These are phyloP conservation scores for Aspergillus puulaauensis DNA, from an alignment of 2,329 filamentous ascomycete species.

Conservation along the genomic window DNA sequence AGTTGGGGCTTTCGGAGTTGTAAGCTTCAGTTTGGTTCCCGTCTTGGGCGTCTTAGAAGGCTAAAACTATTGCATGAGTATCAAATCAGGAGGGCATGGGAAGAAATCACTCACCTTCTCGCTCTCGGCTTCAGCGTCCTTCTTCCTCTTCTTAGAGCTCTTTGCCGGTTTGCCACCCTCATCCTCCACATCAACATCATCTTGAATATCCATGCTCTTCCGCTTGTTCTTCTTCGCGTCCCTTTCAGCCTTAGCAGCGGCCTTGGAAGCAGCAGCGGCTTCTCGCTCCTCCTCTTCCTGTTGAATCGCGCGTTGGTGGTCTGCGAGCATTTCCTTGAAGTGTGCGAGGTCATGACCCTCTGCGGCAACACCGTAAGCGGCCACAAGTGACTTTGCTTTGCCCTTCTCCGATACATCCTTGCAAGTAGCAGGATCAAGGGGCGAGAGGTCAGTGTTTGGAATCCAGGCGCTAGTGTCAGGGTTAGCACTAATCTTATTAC, in stretches of 20 bases:
- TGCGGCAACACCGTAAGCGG: constrained; percentile 76
- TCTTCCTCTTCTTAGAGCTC: constrained; percentile 77
- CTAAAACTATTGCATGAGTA: constrained; percentile 34
- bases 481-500: constrained; percentile 14
- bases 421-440: constrained; percentile 72
- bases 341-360: constrained; percentile 74
- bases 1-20: constrained; percentile 59
- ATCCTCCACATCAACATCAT: constrained; percentile 56
- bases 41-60: constrained; percentile 66
- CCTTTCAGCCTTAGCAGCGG: constrained; percentile 53
- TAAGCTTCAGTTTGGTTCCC: constrained; percentile 51
- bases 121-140: constrained; percentile 61
- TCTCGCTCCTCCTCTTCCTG: constrained; percentile 65
- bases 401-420: constrained; percentile 64
- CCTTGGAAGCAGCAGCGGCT: constrained; percentile 60
- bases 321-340: constrained; percentile 75
- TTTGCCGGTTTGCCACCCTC: constrained; percentile 54
- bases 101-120: constrained; percentile 62
- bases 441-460: constrained; percentile 75
- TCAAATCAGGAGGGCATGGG: neutral
- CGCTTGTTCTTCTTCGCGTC: constrained; percentile 50
- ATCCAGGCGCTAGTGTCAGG: constrained; percentile 74
- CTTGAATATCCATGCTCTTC: constrained; percentile 51
- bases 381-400: constrained; percentile 78
- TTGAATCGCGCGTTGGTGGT: constrained; percentile 57